Evolutionary conservation across 2,329 filamentous ascomycete species (phyloP).

Genomic region (Parafenestella ontariensis): DNA sequence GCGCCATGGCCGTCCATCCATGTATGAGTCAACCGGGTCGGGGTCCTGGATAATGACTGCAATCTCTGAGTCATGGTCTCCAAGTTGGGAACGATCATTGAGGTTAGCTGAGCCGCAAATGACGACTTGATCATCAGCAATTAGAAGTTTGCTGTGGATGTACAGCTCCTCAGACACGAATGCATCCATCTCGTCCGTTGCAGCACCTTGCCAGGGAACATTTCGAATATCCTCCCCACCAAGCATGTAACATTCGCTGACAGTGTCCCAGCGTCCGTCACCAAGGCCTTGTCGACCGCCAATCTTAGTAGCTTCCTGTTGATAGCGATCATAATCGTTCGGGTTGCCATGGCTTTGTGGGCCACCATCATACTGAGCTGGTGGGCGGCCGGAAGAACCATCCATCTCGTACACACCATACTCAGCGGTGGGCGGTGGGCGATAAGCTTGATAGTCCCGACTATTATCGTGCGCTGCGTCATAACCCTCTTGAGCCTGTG

Average conservation of each 20-base stretch:
- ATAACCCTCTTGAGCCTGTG: slow-evolving; percentile 68
- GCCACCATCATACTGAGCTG: slow-evolving; percentile 28
- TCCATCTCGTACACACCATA: slow-evolving; percentile 49
- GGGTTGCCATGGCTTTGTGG: slow-evolving; percentile 31
- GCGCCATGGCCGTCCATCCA: slow-evolving; percentile 75
- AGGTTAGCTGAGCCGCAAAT: slow-evolving; percentile 80
- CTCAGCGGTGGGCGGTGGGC: slow-evolving; percentile 41
- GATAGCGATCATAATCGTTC: slow-evolving; percentile 71
- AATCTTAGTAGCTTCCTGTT: slow-evolving; percentile 68
- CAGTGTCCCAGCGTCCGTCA: slow-evolving; percentile 72
- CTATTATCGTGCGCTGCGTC: slow-evolving; percentile 61
- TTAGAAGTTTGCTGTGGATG: slow-evolving; percentile 74
- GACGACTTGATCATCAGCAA: slow-evolving; percentile 81
- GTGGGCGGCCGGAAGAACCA: slow-evolving; percentile 19
- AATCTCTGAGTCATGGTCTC: slow-evolving; percentile 85
- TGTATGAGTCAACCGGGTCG: slow-evolving; percentile 70
- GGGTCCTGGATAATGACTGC: slow-evolving; percentile 87
- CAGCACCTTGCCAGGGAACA: slow-evolving; percentile 65
- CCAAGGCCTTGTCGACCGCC: slow-evolving; percentile 55
- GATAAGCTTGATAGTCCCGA: slow-evolving; percentile 45
- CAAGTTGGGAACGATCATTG: slow-evolving; percentile 78
- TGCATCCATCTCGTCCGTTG: slow-evolving; percentile 64
- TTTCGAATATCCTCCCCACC: slow-evolving; percentile 72
- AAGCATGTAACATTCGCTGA: slow-evolving; percentile 84
- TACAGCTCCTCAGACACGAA: slow-evolving; percentile 70